Evolutionary conservation across 768 basidiomycete genomes (phyloP).

Genomic region (Mycena epipterygia): DNA sequence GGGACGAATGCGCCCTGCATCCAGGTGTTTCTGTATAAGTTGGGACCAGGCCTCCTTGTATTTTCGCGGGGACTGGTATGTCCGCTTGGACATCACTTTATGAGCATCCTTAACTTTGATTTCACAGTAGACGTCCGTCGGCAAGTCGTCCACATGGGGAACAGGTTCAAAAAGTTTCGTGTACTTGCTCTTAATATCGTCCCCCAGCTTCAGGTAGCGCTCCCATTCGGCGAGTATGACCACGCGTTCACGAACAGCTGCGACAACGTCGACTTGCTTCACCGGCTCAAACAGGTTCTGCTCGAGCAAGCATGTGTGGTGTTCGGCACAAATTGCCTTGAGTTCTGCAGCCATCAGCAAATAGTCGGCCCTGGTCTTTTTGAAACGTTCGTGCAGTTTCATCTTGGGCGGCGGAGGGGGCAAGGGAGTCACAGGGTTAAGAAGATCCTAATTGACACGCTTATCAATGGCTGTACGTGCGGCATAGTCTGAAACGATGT

Average conservation of each 20-base stretch:
- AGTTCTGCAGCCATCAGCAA: neutral
- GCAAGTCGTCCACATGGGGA: slow-evolving; percentile 39
- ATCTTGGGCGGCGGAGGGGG: neutral
- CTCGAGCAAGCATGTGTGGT: neutral
- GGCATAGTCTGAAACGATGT: too few relatives aligned
- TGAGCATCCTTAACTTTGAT: slow-evolving; percentile 40
- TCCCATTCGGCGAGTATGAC: neutral
- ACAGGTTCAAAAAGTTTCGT: slow-evolving; percentile 37
- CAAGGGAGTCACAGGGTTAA: too few relatives aligned
- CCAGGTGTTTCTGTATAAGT: slow-evolving; percentile 46
- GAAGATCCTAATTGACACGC: too few relatives aligned
- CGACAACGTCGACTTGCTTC: neutral
- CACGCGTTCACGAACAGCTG: neutral
- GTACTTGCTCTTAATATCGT: slow-evolving; percentile 26
- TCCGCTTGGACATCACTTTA: slow-evolving; percentile 25
- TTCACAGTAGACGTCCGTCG: slow-evolving; percentile 34
- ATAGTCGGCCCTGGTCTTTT: neutral
- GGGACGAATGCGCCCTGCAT: slow-evolving; percentile 41
- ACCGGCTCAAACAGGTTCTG: neutral
- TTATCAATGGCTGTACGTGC: too few relatives aligned
- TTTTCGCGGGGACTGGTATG: slow-evolving; percentile 48
- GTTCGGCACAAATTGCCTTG: neutral
- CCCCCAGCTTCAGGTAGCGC: neutral
- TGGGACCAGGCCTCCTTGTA: slow-evolving; percentile 45
- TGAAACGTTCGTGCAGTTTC: neutral